Evolutionary conservation across 805 yeast genomes (phyloP), one percentile per base, ranked within the genome.

Genomic region (Kodamaea lidongshanica): DNA sequence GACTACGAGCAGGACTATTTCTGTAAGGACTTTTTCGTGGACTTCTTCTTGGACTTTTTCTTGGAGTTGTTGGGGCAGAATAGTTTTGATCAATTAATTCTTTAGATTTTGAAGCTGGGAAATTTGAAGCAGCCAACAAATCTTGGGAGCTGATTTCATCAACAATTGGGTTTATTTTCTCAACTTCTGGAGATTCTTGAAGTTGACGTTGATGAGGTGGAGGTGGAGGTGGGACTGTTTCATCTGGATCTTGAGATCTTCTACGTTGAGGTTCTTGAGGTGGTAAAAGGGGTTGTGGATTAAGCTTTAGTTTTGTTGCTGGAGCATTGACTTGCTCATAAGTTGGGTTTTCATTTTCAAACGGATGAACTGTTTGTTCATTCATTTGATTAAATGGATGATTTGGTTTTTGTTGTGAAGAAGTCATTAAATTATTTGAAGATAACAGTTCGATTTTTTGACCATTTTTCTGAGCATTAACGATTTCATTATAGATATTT

Each of bases 401-500:
- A n/a, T n/a, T n/a, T n/a, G n/a, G n/a, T n/a, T n/a, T n/a, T n/a
- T n/a, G n/a, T n/a, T n/a, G n/a, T n/a, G n/a, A n/a, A n/a, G n/a
- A n/a, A n/a, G n/a, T n/a, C n/a, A n/a, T n/a, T n/a, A n/a, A n/a
- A n/a, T n/a, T n/a, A n/a, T n/a, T n/a, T n/a, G n/a, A n/a, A n/a
- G n/a, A n/a, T n/a, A n/a, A n/a, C n/a, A n/a, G 21, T 8, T 19
- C 21, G 10, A 8, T 19, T 8, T 8, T 19, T 19, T 8, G n/a
- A n/a, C 50, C 46, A 28, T 37, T 42, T 30, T 39, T 48, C 41
- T 58, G 63, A 18, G 61, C 62, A 11, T 45, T 42, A 23, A 63
- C 56, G 34, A 64, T 63, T 35, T 65, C 70, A 36, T 65, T 55
- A 39, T 65, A 65, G 27, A 65, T 55, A 34, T 64, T 63, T 38